Base-by-base conservation (phyloP, 441 rosid genomes). In the Gossypium schwendimanii region DNA sequence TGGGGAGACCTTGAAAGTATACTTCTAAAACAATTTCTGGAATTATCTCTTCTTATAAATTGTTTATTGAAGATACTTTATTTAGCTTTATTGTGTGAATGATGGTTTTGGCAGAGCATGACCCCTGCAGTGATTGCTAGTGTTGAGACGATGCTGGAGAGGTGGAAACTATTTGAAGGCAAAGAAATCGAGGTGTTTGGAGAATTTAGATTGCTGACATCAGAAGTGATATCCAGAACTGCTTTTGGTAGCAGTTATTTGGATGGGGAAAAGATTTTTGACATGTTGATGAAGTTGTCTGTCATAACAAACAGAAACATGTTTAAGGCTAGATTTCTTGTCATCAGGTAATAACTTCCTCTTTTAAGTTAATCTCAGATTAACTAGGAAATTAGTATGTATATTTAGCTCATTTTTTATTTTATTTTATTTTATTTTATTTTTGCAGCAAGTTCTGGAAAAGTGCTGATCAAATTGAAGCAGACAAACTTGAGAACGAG, bases 221-320 rank as follows among this genome's bases (percentile, higher is more conserved):
- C 84, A 1, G 84, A 86, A 39, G 39, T 80, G 6, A 83, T 73
- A 71, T 84, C 86, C 1, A 78, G 84, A 77, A 80, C 84, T 44
- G 81, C 87, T 8, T 84, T 86, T 63, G 87, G 85, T 6, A 80
- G 84, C 18, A 83, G 82, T 57, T 84, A 72, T 41, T 14, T 71
- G 0, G 81, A 87, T 53, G 86, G 87, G 49, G 26, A 82, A 49
- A 41, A 52, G 14, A 82, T 84, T 57, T 58, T 58, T 14, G 17
- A 58, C 7, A 58, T 76, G 89, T 23, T 84, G 54, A 63, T 6
- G 4, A 63, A 41, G 61, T 3, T 84, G 71, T n/a, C 58, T 31
- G 10, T 45, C 17, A 24, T 59, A 4, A 6, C 63, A 26, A 26
- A 26, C 49, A 77, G 58, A 70, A 41, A 55, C 41, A 15, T 50